phyloP scores from a whole-genome alignment of 805 yeast genomes.

The Metschnikowia noctiluminum region DNA sequence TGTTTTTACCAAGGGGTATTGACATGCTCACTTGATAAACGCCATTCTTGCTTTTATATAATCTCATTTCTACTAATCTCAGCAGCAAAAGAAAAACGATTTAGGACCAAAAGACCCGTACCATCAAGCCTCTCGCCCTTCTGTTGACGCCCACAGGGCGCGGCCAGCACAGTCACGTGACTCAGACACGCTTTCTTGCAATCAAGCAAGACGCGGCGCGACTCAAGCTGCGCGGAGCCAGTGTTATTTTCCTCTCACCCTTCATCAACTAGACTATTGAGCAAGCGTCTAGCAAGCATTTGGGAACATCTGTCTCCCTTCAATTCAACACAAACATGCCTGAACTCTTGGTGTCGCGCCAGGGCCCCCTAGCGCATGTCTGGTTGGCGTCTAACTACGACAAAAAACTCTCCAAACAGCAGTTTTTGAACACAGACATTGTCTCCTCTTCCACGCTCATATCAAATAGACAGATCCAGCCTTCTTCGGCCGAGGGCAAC shows the following conservation, averaged over 20 bases:
- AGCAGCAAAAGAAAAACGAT: no score
- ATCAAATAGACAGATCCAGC: conserved; percentile 59
- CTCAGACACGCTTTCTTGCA: background rate
- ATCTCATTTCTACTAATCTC: no score
- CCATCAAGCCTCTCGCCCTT: background rate
- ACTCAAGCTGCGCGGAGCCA: background rate
- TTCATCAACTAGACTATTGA: background rate
- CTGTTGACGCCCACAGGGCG: background rate
- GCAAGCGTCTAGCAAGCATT: background rate
- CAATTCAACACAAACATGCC: conserved; percentile 7
- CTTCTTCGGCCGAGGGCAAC: conserved; percentile 4
- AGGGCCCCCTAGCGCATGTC: conserved; percentile 84
- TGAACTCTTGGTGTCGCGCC: conserved; percentile 45
- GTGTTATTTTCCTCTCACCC: background rate
- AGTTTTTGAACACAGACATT: conserved; percentile 69
- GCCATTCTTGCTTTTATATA: no score
- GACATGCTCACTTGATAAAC: no score
- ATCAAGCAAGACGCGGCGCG: background rate
- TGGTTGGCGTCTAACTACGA: conserved; percentile 94
- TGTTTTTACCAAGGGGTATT: no score
- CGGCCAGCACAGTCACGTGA: conserved; percentile 8
- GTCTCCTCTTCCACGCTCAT: conserved; percentile 43
- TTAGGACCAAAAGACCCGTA: no score
- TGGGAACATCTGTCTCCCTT: background rate
- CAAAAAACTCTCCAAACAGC: conserved; percentile 67